Evolutionary conservation across 768 basidiomycete species (phyloP).

Genomic region (Lentinula sp.): DNA sequence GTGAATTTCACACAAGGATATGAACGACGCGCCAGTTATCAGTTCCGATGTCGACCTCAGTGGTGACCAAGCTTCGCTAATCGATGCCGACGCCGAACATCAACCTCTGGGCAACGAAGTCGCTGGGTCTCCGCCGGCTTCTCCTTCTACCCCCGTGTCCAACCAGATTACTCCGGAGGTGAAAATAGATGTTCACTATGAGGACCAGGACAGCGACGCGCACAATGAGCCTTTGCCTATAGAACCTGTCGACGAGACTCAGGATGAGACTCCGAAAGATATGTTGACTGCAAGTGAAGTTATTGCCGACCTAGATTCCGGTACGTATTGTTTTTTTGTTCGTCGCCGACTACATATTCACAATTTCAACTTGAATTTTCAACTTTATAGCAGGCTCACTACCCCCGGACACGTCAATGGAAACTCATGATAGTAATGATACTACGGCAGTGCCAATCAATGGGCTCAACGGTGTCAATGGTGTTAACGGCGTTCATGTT

Average conservation of each 20-base stretch:
- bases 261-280: conserved; percentile 27
- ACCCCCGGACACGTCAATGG: neutral
- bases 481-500: conserved; percentile 19
- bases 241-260: conserved; percentile 34
- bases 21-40: conserved; percentile 47
- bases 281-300: conserved; percentile 40
- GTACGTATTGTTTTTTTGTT: conserved; percentile 28
- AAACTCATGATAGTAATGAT: conserved; percentile 31
- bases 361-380: no score
- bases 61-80: conserved; percentile 14
- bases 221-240: conserved; percentile 53
- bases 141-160: conserved; percentile 58
- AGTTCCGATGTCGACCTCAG: conserved; percentile 12
- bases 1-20: conserved; percentile 73
- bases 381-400: neutral
- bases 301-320: conserved; percentile 40
- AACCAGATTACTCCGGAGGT: conserved; percentile 40
- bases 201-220: conserved; percentile 63
- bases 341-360: neutral
- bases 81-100: conserved; percentile 29
- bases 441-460: conserved; percentile 41
- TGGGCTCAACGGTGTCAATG: conserved; percentile 35
- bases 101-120: conserved; percentile 23
- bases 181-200: conserved; percentile 59
- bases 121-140: conserved; percentile 31